A percentile compares a stretch with the other conserved stretches of the same genome.
These are phyloP conservation scores for Neonectria neomacrospora DNA, from an alignment of 2,329 filamentous ascomycete species.

Conservation along the genomic window DNA sequence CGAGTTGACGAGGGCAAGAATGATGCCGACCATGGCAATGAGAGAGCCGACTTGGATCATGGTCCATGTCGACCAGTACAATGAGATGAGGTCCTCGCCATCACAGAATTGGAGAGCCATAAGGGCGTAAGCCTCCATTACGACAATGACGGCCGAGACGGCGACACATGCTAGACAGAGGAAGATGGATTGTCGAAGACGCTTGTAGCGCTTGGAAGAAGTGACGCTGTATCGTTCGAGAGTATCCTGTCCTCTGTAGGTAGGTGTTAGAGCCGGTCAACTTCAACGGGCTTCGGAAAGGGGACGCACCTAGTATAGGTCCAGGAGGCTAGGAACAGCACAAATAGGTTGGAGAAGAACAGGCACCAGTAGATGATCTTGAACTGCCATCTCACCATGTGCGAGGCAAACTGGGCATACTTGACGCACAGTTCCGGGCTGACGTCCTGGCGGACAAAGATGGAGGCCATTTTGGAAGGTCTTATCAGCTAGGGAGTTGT, in stretches of 20 bases:
- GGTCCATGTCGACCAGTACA: constrained; percentile 72
- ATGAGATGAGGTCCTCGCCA: constrained; percentile 67
- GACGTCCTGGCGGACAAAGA: constrained; percentile 32
- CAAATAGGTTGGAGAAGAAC: constrained; percentile 56
- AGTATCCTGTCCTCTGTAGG: constrained; percentile 48
- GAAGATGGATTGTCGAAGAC: constrained; percentile 55
- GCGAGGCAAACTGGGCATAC: constrained; percentile 58
- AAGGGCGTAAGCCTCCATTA: constrained; percentile 66
- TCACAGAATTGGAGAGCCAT: constrained; percentile 68
- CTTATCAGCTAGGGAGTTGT: neutral
- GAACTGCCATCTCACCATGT: constrained; percentile 56
- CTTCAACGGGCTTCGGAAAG: neutral
- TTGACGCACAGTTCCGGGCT: constrained; percentile 48
- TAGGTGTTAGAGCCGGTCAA: constrained; percentile 5
- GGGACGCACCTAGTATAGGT: neutral
- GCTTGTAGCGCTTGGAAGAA: constrained; percentile 47
- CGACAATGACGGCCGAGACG: constrained; percentile 56
- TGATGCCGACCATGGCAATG: constrained; percentile 68
- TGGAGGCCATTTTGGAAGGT: constrained; percentile 31
- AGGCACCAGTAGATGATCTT: constrained; percentile 60
- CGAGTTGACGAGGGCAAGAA: constrained; percentile 63
- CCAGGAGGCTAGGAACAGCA: constrained; percentile 58
- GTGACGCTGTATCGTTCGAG: constrained; percentile 52
- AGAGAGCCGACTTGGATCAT: constrained; percentile 68
- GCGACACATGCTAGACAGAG: constrained; percentile 58